Evolutionary conservation across 78 protist species (phyloP).

Genomic region (Dictyostelium discoideum): DNA sequence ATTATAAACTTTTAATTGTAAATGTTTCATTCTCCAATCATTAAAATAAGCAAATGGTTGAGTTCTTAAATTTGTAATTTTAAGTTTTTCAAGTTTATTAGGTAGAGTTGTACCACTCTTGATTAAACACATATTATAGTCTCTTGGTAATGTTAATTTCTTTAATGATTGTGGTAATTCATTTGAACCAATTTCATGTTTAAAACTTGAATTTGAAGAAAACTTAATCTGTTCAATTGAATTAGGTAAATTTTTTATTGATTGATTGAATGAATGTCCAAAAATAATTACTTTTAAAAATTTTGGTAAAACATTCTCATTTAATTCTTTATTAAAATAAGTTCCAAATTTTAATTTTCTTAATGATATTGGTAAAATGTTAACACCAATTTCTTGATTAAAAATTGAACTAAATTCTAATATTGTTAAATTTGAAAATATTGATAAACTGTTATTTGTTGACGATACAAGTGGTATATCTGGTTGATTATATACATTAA

Average conservation of each 20-base stretch:
- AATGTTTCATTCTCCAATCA: background rate
- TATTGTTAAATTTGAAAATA: background rate
- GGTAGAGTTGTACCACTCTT: background rate
- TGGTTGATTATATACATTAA: too few species aligned
- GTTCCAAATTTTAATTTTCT: background rate
- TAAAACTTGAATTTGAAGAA: background rate
- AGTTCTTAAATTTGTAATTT: background rate
- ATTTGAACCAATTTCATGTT: background rate
- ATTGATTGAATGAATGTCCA: too few species aligned
- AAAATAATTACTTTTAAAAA: too few species aligned
- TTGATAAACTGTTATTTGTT: too few species aligned
- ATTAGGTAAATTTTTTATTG: too few species aligned
- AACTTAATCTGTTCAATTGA: too few species aligned
- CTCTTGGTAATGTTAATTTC: background rate
- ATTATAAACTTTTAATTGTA: background rate
- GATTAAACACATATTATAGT: too few species aligned
- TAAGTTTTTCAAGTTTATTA: background rate
- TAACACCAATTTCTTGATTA: background rate
- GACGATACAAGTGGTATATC: too few species aligned
- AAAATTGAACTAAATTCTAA: background rate
- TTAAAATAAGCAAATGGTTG: too few species aligned
- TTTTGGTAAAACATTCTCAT: too few species aligned
- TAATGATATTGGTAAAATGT: background rate
- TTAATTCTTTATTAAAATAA: too few species aligned
- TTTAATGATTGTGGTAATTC: background rate